Evolutionary conservation across 1,139 yeast species (phyloP), one percentile per base, ranked within the genome.

Genomic region (Yamadazyma friedrichii): DNA sequence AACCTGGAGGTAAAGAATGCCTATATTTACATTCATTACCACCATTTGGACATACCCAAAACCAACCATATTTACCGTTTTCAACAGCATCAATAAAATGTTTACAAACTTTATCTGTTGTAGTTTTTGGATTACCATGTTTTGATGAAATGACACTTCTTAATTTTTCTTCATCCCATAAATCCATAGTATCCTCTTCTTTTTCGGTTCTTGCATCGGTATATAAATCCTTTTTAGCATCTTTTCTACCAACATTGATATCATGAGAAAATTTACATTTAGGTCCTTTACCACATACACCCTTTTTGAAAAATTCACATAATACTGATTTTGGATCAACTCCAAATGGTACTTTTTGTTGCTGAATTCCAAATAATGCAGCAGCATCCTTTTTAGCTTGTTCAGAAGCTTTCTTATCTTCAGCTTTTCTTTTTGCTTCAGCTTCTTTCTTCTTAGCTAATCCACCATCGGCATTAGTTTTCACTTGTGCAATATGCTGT

Each of bases 41-140:
- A 32, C 93, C 93, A 54, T 88, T 88, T 29, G 98, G 99, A 70
- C 99, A 93, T 26, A 79, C 78, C 99, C 98, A 93, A 66, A 93
- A 91, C 98, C 98, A 93, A 55, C 99, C 98, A 61, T 94, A 93
- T 62, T 93, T 91, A 43, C 95, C 94, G 58, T 89, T 89, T 60
- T 94, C 98, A 46, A 94, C 98, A 0, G 98, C 98, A 46, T 89
- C 96, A 54, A 93, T 87, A 67, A 94, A 94, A 64, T 65, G 82
- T 64, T 91, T 93, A 77, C 99, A 94, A 36, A 94, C 89, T 51
- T 78, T 94, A 49, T 93, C 98, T 2, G 99, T 94, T 22, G 98
- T 89, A 11, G 97, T 89, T 62, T 83, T 81, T 39, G 85, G 93
- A 62, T 93, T 93, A 42, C 98, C 98, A 56, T 89, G 97, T 67